Base-by-base conservation (phyloP, 1,139 yeast species). In the Taphrina confusa region DNA sequence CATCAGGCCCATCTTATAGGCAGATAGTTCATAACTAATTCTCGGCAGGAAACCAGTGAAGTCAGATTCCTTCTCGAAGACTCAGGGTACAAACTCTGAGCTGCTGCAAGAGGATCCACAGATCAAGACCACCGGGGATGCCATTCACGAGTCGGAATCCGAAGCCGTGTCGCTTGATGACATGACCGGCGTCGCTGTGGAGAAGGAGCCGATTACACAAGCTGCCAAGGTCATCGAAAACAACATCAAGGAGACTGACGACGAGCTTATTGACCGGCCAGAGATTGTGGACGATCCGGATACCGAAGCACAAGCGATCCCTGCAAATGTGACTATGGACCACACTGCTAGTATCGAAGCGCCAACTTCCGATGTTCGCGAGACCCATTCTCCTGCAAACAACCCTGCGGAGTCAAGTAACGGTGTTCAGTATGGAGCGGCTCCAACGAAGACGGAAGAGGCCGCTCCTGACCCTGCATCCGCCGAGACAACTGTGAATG, bases 181-280 rank as follows among this genome's bases (percentile, higher is more conserved):
- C 11, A 52, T 52, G 57, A 52, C 57, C 12, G 57, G 57, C 18
- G 18, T 52, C 20, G 57, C 57, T 12, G 57, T 52, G 2, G 49
- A 47, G 12, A 28, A 39, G 12, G 57, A 52, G 31, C 57, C 57
- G 16, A 52, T 52, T 42, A 52, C 46, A 12, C 40, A 52, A 11
- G 30, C 57, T 12, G 47, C 57, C 1, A 52, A 39, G 9, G 57
- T 36, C 20, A 40, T 52, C n/a, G 47, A 39, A 34, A 12, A 16
- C 3, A 22, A 27, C 25, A 30, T 18, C 14, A 8, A 14, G 11
- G 9, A n/a, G 33, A 20, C 14, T 33, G 9, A n/a, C 20, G 8
- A 8, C 12, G 31, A 42, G 6, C 9, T 31, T 42, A 4, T 9
- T 11, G 36, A 14, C 9, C 25, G 11, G 6, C 18, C 45, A 16